Evolutionary conservation across 2,329 filamentous ascomycete genomes (phyloP).

Genomic region (Diaporthe citrichinensis): DNA sequence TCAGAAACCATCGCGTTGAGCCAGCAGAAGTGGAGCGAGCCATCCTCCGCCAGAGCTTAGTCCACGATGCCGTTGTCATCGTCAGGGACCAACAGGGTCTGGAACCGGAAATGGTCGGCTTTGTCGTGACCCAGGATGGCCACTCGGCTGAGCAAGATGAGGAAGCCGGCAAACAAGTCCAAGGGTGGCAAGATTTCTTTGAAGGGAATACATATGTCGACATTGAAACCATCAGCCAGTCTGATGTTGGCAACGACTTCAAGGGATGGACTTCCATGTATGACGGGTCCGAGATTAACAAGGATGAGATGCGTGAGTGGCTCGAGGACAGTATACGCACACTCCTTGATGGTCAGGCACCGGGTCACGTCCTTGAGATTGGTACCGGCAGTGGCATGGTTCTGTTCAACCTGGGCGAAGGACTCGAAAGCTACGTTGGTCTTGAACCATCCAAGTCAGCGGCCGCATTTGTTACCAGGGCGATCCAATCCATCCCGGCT

Average conservation of each 20-base stretch:
- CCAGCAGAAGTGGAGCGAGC: conserved; percentile 46
- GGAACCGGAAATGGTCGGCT: background rate
- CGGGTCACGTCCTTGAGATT: background rate
- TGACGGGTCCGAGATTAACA: background rate
- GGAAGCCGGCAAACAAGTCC: background rate
- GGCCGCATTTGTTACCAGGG: background rate
- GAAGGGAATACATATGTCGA: background rate
- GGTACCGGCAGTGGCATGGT: background rate
- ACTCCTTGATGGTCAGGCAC: background rate
- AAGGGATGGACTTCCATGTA: background rate
- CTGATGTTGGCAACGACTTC: background rate
- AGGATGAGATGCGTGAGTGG: background rate
- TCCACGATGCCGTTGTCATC: background rate
- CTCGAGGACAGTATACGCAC: background rate
- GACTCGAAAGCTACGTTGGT: background rate
- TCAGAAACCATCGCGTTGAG: conserved; percentile 66
- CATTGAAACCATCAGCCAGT: background rate
- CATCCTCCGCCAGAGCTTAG: background rate
- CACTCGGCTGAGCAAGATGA: background rate
- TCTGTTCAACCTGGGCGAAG: background rate
- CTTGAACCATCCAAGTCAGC: background rate
- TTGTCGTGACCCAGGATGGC: background rate
- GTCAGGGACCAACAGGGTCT: background rate
- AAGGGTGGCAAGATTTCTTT: background rate
- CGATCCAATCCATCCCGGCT: background rate